Evolutionary conservation across 2,329 filamentous ascomycete genomes (phyloP).

Genomic region (Aureobasidium subglaciale): DNA sequence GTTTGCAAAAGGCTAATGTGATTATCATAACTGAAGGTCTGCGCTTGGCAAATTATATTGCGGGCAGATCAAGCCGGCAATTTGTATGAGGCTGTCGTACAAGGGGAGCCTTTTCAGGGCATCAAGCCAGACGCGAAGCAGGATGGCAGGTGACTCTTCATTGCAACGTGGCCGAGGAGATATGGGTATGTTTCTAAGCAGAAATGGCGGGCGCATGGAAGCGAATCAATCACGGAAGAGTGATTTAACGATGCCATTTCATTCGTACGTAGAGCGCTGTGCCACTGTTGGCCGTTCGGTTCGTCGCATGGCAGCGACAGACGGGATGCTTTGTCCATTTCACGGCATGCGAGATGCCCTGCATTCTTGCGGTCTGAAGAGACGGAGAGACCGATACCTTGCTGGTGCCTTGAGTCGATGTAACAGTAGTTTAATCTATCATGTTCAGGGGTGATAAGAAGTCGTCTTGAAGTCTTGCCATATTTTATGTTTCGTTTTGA

Average conservation of each 20-base stretch:
- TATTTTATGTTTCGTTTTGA: slow-evolving; percentile 4
- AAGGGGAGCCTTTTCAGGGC: not conserved
- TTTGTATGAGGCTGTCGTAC: not conserved
- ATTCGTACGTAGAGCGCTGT: not conserved
- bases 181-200: not conserved
- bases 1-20: not conserved
- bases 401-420: not conserved
- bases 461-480: not conserved
- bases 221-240: not conserved
- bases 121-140: not conserved
- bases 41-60: not conserved
- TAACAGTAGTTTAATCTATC: not conserved
- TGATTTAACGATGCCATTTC: not conserved
- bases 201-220: not conserved
- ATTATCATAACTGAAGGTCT: too few relatives aligned
- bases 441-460: not conserved
- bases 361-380: not conserved
- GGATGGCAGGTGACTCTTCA: slow-evolving; percentile 6
- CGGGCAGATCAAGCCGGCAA: slow-evolving; percentile 4
- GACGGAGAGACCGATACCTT: not conserved
- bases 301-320: not conserved
- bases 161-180: slow-evolving; percentile 4
- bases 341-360: slow-evolving; percentile 2
- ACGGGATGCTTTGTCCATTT: not conserved
- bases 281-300: not conserved